phyloP scores from a whole-genome alignment of 148 eudicot genomes.

The Camellia lanceoleosa region DNA sequence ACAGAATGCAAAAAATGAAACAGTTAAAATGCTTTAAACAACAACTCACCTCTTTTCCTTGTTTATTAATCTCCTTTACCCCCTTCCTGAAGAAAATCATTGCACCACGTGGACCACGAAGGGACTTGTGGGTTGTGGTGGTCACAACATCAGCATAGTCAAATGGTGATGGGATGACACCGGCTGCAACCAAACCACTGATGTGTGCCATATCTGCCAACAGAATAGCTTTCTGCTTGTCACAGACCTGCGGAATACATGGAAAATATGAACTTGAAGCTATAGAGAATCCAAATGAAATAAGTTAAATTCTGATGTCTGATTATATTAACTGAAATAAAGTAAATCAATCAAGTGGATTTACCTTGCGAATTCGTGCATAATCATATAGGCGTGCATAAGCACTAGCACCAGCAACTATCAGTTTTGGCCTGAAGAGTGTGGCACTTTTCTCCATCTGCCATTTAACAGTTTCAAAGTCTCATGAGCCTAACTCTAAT shows the following conservation, averaged over 20 bases:
- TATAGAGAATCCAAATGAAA: background rate
- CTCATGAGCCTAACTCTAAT: slow-evolving; percentile 4
- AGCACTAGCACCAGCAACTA: slow-evolving; percentile 99
- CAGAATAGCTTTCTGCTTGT: slow-evolving; percentile 90
- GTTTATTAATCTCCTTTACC: slow-evolving; percentile 80
- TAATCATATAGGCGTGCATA: slow-evolving; percentile 93
- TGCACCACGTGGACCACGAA: slow-evolving; percentile 97
- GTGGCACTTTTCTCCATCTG: slow-evolving; percentile 99
- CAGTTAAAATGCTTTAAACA: background rate
- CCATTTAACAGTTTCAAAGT: slow-evolving; percentile 12
- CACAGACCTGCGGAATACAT: slow-evolving; percentile 45
- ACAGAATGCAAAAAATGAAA: background rate
- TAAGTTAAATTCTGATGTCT: background rate
- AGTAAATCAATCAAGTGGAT: background rate
- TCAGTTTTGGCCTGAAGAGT: slow-evolving; percentile 91
- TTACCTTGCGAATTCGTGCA: slow-evolving; percentile 84
- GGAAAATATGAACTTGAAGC: background rate
- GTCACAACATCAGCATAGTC: slow-evolving; percentile 97
- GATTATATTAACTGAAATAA: background rate
- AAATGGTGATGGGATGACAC: slow-evolving; percentile 89
- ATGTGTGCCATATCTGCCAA: slow-evolving; percentile 98
- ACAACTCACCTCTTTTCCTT: slow-evolving; percentile 74
- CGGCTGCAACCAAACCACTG: slow-evolving; percentile 93
- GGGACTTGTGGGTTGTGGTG: slow-evolving; percentile 95
- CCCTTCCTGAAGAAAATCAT: slow-evolving; percentile 97